Base-by-base conservation (phyloP, 495 filamentous ascomycete genomes). In the Aspergillus olivimuriae region DNA sequence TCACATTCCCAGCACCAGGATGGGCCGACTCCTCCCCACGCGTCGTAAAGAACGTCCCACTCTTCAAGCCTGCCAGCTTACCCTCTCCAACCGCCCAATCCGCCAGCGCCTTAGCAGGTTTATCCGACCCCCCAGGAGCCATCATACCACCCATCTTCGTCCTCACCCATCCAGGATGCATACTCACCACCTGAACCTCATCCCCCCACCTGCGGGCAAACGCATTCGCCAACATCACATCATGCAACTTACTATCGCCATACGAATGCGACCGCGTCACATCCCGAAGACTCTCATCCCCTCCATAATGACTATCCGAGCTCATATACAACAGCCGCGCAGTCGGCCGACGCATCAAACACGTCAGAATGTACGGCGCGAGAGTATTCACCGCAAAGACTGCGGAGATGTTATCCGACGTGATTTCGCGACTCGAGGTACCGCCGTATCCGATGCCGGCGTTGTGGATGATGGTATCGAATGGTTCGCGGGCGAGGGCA, bases 91-190 rank as follows among this genome's bases (percentile, higher is more conserved):
- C 56, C 1, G 69, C 71, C 33, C 71, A 66, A 37, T 71, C 61
- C 4, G 69, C 67, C 49, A 74, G 66, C 1, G 65, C 63, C 4
- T 61, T 61, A 1, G 74, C 56, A 8, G 73, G 70, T 41, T 72
- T 65, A n/a, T 64, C 51, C 36, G 70, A 52, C n/a, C 65, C 58
- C 2, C 73, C 64, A 2, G 69, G 51, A 0, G 78, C 79, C 39
- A 56, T 61, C 11, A 43, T 41, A 0, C 78, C 77, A 8, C 79
- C 78, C 76, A 82, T 76, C 56, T 77, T 74, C 7, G 79, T 84
- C 45, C 70, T 60, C 32, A 82, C 77, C 80, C 79, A 82, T 2
- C 80, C 80, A 4, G 80, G 80, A 56, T 77, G 70, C 52, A 81
- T 63, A 4, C 67, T 63, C 17, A 76, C 66, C 0, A 73, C 70